Evolutionary conservation across 2,329 filamentous ascomycete genomes (phyloP), one percentile per base, ranked within the genome.

Genomic region (Dactylella cylindrospora): DNA sequence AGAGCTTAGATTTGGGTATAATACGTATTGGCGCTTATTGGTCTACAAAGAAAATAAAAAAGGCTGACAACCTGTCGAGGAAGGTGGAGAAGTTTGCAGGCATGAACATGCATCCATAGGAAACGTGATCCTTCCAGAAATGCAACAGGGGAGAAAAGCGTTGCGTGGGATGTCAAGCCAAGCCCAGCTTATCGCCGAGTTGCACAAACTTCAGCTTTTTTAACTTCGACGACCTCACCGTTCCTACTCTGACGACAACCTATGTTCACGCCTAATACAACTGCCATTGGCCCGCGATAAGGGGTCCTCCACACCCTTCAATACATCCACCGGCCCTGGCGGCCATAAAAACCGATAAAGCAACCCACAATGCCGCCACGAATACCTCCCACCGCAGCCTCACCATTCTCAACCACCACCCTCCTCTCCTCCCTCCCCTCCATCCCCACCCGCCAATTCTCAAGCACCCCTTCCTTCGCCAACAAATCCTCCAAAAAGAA

Each of bases 401-500:
- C 54, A 15, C 41, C 49, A 40, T 22, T 40, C 19, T 44, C 47
- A 28, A 12, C 29, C 46, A 31, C 41, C 39, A 15, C 33, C 6
- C 35, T 39, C 55, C 23, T 39, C 17, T 5, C 35, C 35, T 19
- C 57, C 29, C n/a, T n/a, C n/a, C n/a, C n/a, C n/a, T n/a, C n/a
- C n/a, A n/a, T 49, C 10, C 52, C 60, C 22, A 38, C 50, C 40
- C 72, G 72, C 38, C 67, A 60, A 40, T 75, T 74, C 68, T 67
- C 68, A 38, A 66, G 66, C 23, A 67, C 70, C 9, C 64, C 65
- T 26, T 45, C 53, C 0, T 54, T 69, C 31, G 33, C 52, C 13
- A 70, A 70, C 45, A 73, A 73, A 64, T 71, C 70, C 38, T 72
- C 71, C 2, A 72, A 72, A 46, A 65, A 71, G 17, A 69, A 72